These are phyloP conservation scores for Hortiboletus rubellus DNA, from an alignment of 1,284 basidiomycete genomes.

Conservation along the genomic window DNA sequence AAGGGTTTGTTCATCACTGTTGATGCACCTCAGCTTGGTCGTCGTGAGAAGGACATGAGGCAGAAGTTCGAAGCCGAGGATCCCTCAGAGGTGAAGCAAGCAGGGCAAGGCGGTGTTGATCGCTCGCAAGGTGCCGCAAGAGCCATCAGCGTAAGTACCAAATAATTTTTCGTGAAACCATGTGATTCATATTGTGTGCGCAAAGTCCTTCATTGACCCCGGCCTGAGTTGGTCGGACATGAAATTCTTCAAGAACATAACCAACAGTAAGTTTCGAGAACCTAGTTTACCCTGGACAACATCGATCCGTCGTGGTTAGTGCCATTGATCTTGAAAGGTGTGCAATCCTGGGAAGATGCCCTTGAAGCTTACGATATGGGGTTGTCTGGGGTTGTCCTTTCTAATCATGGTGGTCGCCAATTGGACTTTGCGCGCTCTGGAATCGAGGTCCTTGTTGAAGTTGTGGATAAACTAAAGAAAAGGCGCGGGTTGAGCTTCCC, in stretches of 20 bases:
- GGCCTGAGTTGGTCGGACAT: constrained; percentile 86
- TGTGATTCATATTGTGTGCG: constrained; percentile 8
- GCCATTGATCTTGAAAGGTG: constrained; percentile 91
- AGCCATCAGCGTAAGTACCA: constrained; percentile 77
- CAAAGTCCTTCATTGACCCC: constrained; percentile 92
- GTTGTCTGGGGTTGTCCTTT: constrained; percentile 82
- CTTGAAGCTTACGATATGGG: constrained; percentile 85
- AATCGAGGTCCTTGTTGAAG: constrained; percentile 87
- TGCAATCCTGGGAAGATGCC: constrained; percentile 94
- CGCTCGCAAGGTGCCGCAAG: constrained; percentile 90
- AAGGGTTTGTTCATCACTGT: constrained; percentile 91
- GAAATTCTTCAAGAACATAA: constrained; percentile 86
- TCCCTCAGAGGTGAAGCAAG: constrained; percentile 64
- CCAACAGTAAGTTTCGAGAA: constrained; percentile 60
- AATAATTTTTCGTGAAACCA: neutral
- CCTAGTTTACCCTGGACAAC: neutral
- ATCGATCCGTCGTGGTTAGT: constrained; percentile 44
- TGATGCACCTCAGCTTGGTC: constrained; percentile 89
- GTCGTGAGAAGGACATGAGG: constrained; percentile 94
- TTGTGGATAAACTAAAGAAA: constrained; percentile 72
- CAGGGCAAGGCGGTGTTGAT: constrained; percentile 63
- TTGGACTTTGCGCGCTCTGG: constrained; percentile 91
- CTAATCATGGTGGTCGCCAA: constrained; percentile 92
- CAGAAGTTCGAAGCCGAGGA: constrained; percentile 92
- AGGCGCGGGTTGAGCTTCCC: constrained; percentile 66